Evolutionary conservation across 2,329 filamentous ascomycete genomes (phyloP).

Genomic region (Leptographium procerum): DNA sequence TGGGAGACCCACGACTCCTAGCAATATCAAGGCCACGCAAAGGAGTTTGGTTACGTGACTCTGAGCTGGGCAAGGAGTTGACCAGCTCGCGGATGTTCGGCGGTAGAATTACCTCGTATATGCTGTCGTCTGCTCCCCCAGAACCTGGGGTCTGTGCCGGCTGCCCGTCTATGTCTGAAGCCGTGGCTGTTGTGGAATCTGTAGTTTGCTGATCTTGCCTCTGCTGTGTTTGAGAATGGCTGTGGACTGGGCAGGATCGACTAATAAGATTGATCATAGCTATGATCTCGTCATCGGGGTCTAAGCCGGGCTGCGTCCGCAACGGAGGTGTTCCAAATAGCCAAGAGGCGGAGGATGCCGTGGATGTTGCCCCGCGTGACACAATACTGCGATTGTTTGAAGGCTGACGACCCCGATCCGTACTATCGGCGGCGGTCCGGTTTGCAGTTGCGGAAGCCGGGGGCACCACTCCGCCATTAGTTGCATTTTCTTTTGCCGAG

Average conservation of each 20-base stretch:
- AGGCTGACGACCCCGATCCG: background rate
- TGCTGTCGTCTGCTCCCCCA: background rate
- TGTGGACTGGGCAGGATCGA: conserved; percentile 3
- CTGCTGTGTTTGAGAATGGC: background rate
- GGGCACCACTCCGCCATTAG: background rate
- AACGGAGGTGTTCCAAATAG: background rate
- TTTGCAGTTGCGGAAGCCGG: background rate
- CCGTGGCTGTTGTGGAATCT: background rate
- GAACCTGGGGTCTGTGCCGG: background rate
- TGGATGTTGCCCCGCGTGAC: background rate
- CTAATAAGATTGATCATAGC: conserved; percentile 9
- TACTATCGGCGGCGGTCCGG: background rate
- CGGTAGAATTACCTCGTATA: conserved; percentile 10
- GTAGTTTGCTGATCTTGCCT: background rate
- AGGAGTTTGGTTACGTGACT: background rate
- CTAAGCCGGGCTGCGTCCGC: background rate
- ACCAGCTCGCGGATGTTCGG: conserved; percentile 9
- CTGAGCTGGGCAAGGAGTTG: conserved; percentile 1
- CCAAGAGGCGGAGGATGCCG: background rate
- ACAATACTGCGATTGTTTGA: background rate
- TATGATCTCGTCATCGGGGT: conserved; percentile 9
- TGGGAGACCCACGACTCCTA: background rate
- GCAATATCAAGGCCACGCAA: background rate
- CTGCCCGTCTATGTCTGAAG: background rate
- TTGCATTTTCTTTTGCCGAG: background rate